Conservation (phyloP, 148 eudicot species). For the Fagopyrum esculentum region DNA sequence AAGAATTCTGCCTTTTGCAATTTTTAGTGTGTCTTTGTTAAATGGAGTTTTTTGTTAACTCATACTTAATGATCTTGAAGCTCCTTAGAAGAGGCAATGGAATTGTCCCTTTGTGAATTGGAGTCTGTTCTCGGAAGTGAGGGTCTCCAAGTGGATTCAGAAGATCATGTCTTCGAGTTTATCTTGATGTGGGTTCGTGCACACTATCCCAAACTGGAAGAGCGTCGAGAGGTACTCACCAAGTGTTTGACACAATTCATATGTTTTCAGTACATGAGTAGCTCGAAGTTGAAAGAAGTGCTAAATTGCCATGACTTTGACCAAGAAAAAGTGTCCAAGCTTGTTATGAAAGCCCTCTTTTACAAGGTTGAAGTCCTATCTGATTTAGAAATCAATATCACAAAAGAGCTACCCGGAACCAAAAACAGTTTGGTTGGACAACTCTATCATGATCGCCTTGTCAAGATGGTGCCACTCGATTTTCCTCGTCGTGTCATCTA, state of each 20-base stretch:
- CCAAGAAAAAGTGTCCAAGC: not conserved
- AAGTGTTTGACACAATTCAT: conserved; percentile 55
- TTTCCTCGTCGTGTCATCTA: not conserved
- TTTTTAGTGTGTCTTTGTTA: not conserved
- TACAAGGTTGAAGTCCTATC: not conserved
- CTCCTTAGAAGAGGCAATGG: conserved; percentile 61
- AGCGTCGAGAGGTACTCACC: conserved; percentile 60
- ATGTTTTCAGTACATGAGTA: conserved; percentile 70
- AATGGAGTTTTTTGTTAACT: not conserved
- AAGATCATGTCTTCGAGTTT: conserved; percentile 73
- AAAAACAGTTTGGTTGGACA: not conserved
- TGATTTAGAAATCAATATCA: not conserved
- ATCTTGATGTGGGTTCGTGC: conserved; percentile 65
- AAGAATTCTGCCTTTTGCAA: conserved; percentile 10
- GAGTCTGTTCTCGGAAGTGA: conserved; percentile 69
- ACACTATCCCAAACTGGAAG: conserved; percentile 62
- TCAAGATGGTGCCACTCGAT: not conserved
- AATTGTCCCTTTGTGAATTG: conserved; percentile 66
- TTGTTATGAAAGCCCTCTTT: not conserved
- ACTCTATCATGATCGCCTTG: not conserved
- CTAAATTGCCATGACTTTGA: not conserved
- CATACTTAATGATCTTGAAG: not conserved
- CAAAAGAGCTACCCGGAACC: too few relatives aligned
- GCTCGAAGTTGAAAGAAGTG: conserved; percentile 21
- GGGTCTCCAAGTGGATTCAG: conserved; percentile 76